Conservation (phyloP, 768 basidiomycete species). For the Termitomyces sp. region DNA sequence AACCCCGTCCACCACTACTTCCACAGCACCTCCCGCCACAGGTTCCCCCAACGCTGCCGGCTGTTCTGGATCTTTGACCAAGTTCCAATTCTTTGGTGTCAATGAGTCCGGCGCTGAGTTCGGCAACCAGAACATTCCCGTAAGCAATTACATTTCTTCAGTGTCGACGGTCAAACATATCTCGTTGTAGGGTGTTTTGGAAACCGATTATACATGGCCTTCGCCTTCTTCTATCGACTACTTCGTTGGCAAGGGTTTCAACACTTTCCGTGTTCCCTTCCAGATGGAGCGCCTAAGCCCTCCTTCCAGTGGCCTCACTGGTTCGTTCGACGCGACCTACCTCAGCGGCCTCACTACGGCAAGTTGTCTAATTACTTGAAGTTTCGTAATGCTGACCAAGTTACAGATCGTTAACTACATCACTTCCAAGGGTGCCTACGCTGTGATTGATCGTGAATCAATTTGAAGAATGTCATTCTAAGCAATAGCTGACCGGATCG, state of each 20-base stretch:
- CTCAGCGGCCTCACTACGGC: conserved; percentile 46
- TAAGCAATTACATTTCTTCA: conserved; percentile 19
- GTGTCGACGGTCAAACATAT: background rate
- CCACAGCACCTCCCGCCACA: conserved; percentile 29
- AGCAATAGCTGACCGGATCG: background rate
- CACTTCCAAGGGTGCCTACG: conserved; percentile 56
- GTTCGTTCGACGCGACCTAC: conserved; percentile 50
- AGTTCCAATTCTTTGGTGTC: conserved; percentile 63
- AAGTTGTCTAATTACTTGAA: conserved; percentile 5
- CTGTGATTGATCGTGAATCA: conserved; percentile 49
- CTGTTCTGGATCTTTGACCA: conserved; percentile 41
- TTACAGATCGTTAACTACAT: conserved; percentile 54
- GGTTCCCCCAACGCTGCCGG: conserved; percentile 21
- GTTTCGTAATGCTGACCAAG: background rate
- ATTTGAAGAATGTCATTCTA: background rate
- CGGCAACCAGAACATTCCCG: conserved; percentile 45
- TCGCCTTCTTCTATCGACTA: conserved; percentile 38
- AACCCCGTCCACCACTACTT: conserved; percentile 25
- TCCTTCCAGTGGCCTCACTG: conserved; percentile 49
- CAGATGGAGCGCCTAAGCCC: conserved; percentile 53
- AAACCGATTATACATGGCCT: conserved; percentile 50
- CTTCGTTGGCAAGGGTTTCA: conserved; percentile 55
- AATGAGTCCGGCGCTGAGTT: conserved; percentile 65
- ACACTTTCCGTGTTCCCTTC: conserved; percentile 64
- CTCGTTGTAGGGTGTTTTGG: conserved; percentile 29